Evolutionary conservation across 2,329 filamentous ascomycete species (phyloP), one percentile per base, ranked within the genome.

Genomic region (Albophoma yamanashiensis): DNA sequence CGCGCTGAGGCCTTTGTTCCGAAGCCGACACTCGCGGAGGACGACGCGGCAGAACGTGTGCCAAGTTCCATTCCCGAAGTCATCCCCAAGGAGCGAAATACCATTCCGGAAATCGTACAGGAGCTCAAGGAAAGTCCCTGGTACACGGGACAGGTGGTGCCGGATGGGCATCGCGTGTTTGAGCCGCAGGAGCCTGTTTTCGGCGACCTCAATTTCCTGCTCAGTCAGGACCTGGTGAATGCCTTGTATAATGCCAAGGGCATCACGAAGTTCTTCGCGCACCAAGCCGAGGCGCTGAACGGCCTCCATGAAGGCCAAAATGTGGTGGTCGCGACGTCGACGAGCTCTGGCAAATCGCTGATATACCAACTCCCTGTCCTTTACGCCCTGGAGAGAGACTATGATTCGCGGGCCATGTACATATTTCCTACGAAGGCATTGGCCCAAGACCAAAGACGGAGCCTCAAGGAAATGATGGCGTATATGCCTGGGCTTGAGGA

Each of bases 361-460:
- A 97, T 99, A 62, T 99, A 97, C 69, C 94, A 99, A 69, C 82
- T 99, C 20, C 94, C 94, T 0, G 91, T 99, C 53, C 76, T 99
- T 14, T 86, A 96, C 69, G 89, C 91, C 57, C 77, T 99, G 2
- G 93, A 99, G 72, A 79, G 84, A 58, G 89, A 97, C 67, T 76
- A 74, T 2, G 79, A 87, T 60, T 89, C 90, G 11, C 81, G 94
- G 66, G 94, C 94, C 2, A 91, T 99, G 87, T 97, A 97, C 71
- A 96, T 99, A 42, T 99, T 99, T 62, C 94, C 94, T 0, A 99
- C 94, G 0, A 99, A 99, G 74, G 94, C 94, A 1, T 76, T 99
- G 20, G 93, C 94, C 0, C 94, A 99, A 71, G 94, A 99, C 73
- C 94, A 99, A 73, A 86, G 88, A 66, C 83, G 92, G 65, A 96